Conservation (phyloP, 2,329 filamentous ascomycete genomes). For the Massarina eburnea region DNA sequence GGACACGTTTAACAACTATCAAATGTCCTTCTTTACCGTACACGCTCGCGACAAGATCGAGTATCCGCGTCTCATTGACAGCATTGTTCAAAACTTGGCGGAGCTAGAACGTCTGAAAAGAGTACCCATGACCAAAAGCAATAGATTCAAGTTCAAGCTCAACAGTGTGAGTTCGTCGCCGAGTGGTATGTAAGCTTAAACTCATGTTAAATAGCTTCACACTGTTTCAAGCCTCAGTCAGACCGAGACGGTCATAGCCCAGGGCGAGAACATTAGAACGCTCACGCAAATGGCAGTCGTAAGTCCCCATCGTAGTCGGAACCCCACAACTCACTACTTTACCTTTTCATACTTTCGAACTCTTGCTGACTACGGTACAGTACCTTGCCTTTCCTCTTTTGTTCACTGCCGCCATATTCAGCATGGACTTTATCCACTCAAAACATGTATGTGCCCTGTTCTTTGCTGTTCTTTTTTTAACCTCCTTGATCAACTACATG, state of each 20-base stretch:
- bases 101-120: slow-evolving; percentile 15
- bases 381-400: slow-evolving; percentile 17
- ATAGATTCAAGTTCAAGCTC: slow-evolving; percentile 13
- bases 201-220: slow-evolving; percentile 8
- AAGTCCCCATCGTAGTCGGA: slow-evolving; percentile 1
- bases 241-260: slow-evolving; percentile 13
- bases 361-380: not conserved
- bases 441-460: slow-evolving; percentile 12
- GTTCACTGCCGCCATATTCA: slow-evolving; percentile 18
- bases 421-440: slow-evolving; percentile 16
- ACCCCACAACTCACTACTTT: not conserved
- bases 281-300: slow-evolving; percentile 20
- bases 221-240: slow-evolving; percentile 18
- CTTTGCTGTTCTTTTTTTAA: slow-evolving; percentile 6
- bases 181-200: not conserved
- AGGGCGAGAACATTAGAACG: slow-evolving; percentile 15
- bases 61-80: slow-evolving; percentile 11
- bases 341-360: not conserved
- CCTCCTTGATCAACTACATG: slow-evolving; percentile 10
- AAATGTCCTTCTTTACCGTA: slow-evolving; percentile 11
- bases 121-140: slow-evolving; percentile 10
- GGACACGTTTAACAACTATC: slow-evolving; percentile 11
- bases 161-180: slow-evolving; percentile 10
- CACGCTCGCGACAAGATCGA: slow-evolving; percentile 11
- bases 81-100: slow-evolving; percentile 10